Conservation (phyloP, 495 filamentous ascomycete genomes). For the Penicillium pancosmium region DNA sequence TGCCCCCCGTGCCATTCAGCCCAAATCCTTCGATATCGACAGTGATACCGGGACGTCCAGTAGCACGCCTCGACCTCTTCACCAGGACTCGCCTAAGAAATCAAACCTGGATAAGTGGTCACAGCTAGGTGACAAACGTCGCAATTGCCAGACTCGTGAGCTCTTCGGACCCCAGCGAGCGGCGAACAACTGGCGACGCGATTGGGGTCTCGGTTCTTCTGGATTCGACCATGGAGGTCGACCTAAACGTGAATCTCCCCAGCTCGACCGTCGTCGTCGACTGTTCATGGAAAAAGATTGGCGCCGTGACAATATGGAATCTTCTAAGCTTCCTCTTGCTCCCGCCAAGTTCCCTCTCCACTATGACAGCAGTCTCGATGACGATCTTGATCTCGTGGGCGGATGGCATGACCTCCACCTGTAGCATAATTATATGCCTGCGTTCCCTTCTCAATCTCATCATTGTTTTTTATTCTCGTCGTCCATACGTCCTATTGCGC, state of each 20-base stretch:
- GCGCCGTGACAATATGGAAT: constrained; percentile 57
- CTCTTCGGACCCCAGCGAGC: constrained; percentile 44
- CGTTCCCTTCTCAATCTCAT: constrained; percentile 6
- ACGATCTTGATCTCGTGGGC: constrained; percentile 87
- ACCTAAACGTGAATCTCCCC: constrained; percentile 52
- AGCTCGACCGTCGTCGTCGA: constrained; percentile 41
- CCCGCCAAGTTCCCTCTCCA: constrained; percentile 22
- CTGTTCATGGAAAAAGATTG: constrained; percentile 60
- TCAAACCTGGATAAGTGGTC: constrained; percentile 82
- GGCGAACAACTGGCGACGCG: constrained; percentile 48
- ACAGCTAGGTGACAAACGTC: constrained; percentile 76
- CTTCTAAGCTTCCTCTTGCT: constrained; percentile 29
- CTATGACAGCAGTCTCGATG: constrained; percentile 62
- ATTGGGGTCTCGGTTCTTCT: constrained; percentile 58
- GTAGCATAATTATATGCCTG: constrained; percentile 30
- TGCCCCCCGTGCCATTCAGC: constrained; percentile 36
- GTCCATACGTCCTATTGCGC: constrained; percentile 16
- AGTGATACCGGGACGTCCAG: constrained; percentile 67
- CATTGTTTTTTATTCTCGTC: constrained; percentile 12
- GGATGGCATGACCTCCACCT: constrained; percentile 72
- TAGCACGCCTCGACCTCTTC: constrained; percentile 54
- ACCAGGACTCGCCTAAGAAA: constrained; percentile 56
- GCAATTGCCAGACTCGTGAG: constrained; percentile 60
- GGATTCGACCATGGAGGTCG: constrained; percentile 52
- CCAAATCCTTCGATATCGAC: constrained; percentile 55